Conservation (phyloP, 805 yeast species). For the Candida saitoana region DNA sequence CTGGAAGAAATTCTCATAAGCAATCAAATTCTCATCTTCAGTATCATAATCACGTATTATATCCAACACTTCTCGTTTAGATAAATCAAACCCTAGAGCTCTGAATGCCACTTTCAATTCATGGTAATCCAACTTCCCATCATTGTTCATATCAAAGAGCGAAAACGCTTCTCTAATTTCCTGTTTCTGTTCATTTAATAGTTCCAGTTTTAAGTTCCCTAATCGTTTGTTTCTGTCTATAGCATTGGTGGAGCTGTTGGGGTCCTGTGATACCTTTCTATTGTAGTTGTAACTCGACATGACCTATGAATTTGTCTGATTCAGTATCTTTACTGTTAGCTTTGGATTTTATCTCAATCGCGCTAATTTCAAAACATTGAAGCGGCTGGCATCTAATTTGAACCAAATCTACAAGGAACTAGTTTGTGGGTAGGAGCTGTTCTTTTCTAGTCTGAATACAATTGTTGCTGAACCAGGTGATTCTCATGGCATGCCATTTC, state of each 20-base stretch:
- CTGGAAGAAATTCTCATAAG: conserved; percentile 76
- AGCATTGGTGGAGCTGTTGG: conserved; percentile 1
- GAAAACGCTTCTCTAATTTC: conserved; percentile 91
- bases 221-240: conserved; percentile 12
- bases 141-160: conserved; percentile 87
- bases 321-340: conserved; percentile 3
- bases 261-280: conserved; percentile 1
- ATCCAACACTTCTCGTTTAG: conserved; percentile 69
- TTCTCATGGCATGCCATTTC: conserved; percentile 7
- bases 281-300: conserved; percentile 1
- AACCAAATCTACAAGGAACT: no score
- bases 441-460: background rate
- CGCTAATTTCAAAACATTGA: background rate
- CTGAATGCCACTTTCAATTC: conserved; percentile 90
- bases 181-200: conserved; percentile 81
- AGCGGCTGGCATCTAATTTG: background rate
- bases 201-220: conserved; percentile 55
- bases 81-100: conserved; percentile 86
- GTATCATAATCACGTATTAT: conserved; percentile 78
- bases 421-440: no score
- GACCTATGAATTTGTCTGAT: no score
- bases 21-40: conserved; percentile 66
- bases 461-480: background rate
- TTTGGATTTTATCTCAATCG: background rate
- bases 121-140: conserved; percentile 86